Evolutionary conservation across 352 stramenopile species (phyloP).

Genomic region (Globisporangium paddicum): DNA sequence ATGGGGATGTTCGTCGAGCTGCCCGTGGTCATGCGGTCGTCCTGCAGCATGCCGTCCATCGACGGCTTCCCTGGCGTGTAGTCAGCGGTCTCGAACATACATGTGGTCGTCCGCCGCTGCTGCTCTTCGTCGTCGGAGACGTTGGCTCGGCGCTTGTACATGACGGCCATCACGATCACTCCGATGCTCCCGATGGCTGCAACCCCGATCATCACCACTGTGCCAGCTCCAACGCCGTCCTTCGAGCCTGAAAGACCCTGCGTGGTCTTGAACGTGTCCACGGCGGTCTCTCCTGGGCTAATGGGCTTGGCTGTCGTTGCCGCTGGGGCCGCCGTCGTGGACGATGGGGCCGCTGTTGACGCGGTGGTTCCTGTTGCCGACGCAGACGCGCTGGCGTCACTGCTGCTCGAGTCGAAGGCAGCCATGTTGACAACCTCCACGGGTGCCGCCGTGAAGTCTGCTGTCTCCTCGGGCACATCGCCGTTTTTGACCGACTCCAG

Average conservation of each 20-base stretch:
- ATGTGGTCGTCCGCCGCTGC: conserved; percentile 7
- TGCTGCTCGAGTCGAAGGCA: background rate
- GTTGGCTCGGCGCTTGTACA: conserved; percentile 9
- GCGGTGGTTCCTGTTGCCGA: background rate
- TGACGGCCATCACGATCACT: conserved; percentile 6
- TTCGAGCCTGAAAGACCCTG: background rate
- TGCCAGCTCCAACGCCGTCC: background rate
- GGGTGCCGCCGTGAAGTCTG: conserved; percentile 10
- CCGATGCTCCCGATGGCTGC: conserved; percentile 1
- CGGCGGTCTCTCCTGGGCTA: conserved; percentile 3
- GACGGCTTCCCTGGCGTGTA: conserved; percentile 9
- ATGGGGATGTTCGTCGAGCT: conserved; percentile 12
- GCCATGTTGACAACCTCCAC: conserved; percentile 1
- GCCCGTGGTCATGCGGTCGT: conserved; percentile 4
- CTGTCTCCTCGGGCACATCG: background rate
- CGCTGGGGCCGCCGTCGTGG: background rate
- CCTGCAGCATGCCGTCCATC: conserved; percentile 14
- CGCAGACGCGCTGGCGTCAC: background rate
- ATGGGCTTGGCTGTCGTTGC: background rate
- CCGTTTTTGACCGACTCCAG: conserved; percentile 10
- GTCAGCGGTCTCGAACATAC: conserved; percentile 13
- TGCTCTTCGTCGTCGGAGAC: conserved; percentile 3
- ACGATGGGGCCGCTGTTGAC: background rate
- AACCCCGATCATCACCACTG: background rate
- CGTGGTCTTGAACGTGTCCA: conserved; percentile 14